phyloP scores from a whole-genome alignment of 768 basidiomycete species.

The Mycena polygramma region DNA sequence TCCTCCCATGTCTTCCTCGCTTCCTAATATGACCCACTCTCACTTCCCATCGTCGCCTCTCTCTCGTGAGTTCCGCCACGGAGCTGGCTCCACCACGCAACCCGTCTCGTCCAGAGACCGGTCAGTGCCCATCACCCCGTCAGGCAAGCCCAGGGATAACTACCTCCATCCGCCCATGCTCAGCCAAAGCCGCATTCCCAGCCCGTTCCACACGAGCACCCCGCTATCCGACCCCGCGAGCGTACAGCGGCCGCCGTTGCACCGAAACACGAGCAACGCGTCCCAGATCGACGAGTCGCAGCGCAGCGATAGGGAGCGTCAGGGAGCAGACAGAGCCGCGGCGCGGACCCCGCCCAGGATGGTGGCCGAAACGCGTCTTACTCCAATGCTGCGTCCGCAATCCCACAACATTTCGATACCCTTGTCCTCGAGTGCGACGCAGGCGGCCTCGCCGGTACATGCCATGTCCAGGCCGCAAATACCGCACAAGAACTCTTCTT shows the following conservation, averaged over 20 bases:
- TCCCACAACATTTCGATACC: neutral
- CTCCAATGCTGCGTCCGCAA: conserved; percentile 14
- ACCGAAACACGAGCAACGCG: conserved; percentile 9
- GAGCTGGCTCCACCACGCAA: conserved; percentile 22
- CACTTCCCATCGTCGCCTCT: conserved; percentile 33
- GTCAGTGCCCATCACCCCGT: neutral
- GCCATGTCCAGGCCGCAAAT: conserved; percentile 6
- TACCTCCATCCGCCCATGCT: conserved; percentile 22
- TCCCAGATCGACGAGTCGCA: conserved; percentile 27
- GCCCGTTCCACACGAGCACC: conserved; percentile 17
- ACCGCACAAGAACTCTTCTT: neutral
- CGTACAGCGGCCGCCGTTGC: conserved; percentile 17
- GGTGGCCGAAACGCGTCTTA: neutral
- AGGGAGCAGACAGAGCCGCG: conserved; percentile 45
- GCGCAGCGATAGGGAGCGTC: conserved; percentile 49
- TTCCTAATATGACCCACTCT: conserved; percentile 53
- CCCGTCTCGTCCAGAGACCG: conserved; percentile 16
- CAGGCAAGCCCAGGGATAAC: conserved; percentile 8
- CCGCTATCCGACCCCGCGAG: conserved; percentile 15
- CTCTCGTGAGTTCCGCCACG: conserved; percentile 36
- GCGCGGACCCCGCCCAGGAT: conserved; percentile 11
- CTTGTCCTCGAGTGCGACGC: neutral
- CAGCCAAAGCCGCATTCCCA: conserved; percentile 23
- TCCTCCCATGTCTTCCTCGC: conserved; percentile 56
- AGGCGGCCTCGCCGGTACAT: conserved; percentile 1